Percentiles rank a stretch among this genome's conserved stretches.
Evolutionary conservation across 345 rosid genomes (phyloP).

Genomic region (Euclidium syriacum): DNA sequence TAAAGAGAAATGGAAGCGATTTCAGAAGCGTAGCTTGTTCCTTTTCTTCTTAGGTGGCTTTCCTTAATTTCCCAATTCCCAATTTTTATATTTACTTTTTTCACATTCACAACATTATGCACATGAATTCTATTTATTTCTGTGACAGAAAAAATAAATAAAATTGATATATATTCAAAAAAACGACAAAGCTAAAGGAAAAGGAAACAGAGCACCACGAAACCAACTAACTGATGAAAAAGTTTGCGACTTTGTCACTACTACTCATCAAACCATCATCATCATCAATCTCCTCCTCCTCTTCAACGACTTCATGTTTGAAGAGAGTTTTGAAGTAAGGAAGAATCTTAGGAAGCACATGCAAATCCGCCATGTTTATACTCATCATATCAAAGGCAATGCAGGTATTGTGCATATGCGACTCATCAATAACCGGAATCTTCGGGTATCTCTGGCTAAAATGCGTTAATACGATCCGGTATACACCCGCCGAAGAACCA

Average conservation of each 20-base stretch:
- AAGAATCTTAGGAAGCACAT: conserved; percentile 71
- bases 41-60: neutral
- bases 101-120: conserved; percentile 4
- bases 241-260: conserved; percentile 23
- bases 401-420: conserved; percentile 90
- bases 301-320: conserved; percentile 52
- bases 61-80: neutral
- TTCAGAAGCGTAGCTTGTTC: neutral
- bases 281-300: conserved; percentile 56
- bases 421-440: conserved; percentile 74
- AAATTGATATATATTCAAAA: neutral
- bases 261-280: conserved; percentile 14
- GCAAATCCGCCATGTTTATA: conserved; percentile 80
- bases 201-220: conserved; percentile 1
- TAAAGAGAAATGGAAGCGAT: conserved; percentile 19
- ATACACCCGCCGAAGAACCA: conserved; percentile 61
- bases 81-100: neutral
- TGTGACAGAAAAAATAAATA: conserved; percentile 3
- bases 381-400: conserved; percentile 94
- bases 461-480: conserved; percentile 83
- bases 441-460: conserved; percentile 98
- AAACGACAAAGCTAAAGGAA: neutral
- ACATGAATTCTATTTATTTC: conserved; percentile 14
- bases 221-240: conserved; percentile 18
- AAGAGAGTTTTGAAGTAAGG: conserved; percentile 84